Evolutionary conservation across 768 basidiomycete species (phyloP).

Genomic region (Auriculariales sp.): DNA sequence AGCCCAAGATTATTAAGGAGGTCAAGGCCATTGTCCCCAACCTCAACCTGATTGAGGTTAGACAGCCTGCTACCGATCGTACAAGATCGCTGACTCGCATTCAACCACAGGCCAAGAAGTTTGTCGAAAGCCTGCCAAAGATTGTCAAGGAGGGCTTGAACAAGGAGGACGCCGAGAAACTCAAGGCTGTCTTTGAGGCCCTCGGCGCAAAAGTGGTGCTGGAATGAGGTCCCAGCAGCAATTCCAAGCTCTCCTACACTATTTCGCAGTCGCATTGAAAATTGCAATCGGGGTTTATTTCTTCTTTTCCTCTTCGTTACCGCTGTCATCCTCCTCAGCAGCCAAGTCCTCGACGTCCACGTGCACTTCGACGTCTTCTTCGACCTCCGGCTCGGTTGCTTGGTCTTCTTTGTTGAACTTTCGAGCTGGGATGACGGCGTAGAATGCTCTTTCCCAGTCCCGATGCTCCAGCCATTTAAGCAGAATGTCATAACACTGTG

Average conservation of each 20-base stretch:
- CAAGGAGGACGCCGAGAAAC: constrained; percentile 96
- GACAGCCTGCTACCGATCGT: constrained; percentile 17
- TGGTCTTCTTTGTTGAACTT: constrained; percentile 59
- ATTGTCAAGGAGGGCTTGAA: constrained; percentile 84
- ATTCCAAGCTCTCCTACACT: no score
- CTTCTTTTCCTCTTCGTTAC: no score
- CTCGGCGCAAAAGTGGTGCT: constrained; percentile 80
- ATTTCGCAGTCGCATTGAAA: no score
- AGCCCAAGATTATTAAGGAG: constrained; percentile 95
- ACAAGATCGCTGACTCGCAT: neutral
- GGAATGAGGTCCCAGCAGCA: no score
- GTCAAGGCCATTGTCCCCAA: constrained; percentile 92
- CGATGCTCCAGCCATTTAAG: constrained; percentile 75
- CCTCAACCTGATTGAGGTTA: constrained; percentile 91
- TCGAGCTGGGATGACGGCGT: constrained; percentile 80
- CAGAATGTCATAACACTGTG: constrained; percentile 73
- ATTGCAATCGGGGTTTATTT: no score
- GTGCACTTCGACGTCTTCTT: no score
- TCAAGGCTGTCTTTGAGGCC: constrained; percentile 78
- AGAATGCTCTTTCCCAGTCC: constrained; percentile 77
- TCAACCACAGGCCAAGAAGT: constrained; percentile 80
- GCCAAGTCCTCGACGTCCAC: no score
- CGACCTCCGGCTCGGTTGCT: no score
- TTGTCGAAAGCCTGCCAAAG: constrained; percentile 91
- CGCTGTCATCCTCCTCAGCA: no score